Percentiles rank a stretch among this genome's conserved stretches.
Evolutionary conservation across 164 flowering plant genomes (phyloP).

Genomic region (Platanus orientalis): DNA sequence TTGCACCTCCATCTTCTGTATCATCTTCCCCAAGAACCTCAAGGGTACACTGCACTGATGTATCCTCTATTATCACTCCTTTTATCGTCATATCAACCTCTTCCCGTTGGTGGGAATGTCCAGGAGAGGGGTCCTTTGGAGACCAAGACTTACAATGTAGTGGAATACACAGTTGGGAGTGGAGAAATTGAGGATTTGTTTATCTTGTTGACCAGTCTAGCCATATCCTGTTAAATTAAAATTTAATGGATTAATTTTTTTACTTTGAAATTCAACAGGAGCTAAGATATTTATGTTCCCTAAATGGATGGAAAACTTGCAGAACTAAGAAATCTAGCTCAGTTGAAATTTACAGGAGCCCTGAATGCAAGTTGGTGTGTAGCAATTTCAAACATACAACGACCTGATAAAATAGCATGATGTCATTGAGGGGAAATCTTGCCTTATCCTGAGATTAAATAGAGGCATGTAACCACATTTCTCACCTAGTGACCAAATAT

Average conservation of each 20-base stretch:
- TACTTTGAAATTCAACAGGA: not conserved
- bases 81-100: not conserved
- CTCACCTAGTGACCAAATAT: conserved; percentile 93
- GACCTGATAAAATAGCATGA: conserved; percentile 42
- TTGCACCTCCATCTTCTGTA: not conserved
- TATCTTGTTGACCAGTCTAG: conserved; percentile 72
- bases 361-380: conserved; percentile 83
- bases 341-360: conserved; percentile 61
- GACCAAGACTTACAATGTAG: conserved; percentile 52
- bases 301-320: not conserved
- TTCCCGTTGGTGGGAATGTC: not conserved
- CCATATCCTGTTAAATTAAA: conserved; percentile 56
- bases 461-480: conserved; percentile 1
- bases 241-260: conserved; percentile 6
- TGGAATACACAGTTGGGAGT: conserved; percentile 70
- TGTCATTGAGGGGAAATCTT: conserved; percentile 4
- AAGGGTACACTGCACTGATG: not conserved
- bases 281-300: not conserved
- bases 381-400: conserved; percentile 90
- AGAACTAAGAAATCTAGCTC: conserved; percentile 1
- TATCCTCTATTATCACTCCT: not conserved
- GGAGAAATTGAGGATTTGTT: conserved; percentile 69
- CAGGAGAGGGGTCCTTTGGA: conserved; percentile 9
- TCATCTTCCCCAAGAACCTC: not conserved
- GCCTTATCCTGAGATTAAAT: not conserved